These are phyloP conservation scores for Tylopilus intermedius DNA, from an alignment of 768 basidiomycete genomes.

Conservation along the genomic window DNA sequence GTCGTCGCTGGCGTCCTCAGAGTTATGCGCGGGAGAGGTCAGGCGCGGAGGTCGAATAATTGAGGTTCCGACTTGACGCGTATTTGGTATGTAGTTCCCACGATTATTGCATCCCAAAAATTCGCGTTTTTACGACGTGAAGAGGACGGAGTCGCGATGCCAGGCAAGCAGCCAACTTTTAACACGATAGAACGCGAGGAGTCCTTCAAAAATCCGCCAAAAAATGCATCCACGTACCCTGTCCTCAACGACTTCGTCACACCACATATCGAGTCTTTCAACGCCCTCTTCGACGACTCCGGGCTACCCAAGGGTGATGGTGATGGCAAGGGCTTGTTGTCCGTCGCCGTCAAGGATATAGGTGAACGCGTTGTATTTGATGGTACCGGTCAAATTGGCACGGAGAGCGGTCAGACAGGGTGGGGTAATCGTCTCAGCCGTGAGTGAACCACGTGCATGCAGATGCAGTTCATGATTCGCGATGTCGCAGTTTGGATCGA, in stretches of 20 bases:
- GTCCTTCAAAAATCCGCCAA: conserved; percentile 70
- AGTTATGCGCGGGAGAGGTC: conserved; percentile 10
- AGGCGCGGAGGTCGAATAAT: conserved; percentile 20
- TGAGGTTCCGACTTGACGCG: conserved; percentile 10
- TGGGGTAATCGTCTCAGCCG: conserved; percentile 85
- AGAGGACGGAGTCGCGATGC: conserved; percentile 36
- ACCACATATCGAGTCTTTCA: conserved; percentile 95
- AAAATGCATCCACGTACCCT: conserved; percentile 61
- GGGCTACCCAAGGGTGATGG: conserved; percentile 70
- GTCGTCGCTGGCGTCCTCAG: conserved; percentile 23
- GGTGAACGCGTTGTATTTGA: conserved; percentile 93
- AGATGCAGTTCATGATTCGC: conserved; percentile 6
- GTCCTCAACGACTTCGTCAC: conserved; percentile 89
- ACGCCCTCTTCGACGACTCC: conserved; percentile 91
- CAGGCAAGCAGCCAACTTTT: conserved; percentile 59
- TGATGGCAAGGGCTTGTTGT: conserved; percentile 75
- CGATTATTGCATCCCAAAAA: conserved; percentile 18
- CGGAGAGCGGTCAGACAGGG: conserved; percentile 48
- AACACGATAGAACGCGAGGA: conserved; percentile 78
- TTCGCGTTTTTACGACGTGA: neutral
- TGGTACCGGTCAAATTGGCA: conserved; percentile 49
- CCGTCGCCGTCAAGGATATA: conserved; percentile 76
- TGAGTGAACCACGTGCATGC: conserved; percentile 39
- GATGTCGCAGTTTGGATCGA: conserved; percentile 78
- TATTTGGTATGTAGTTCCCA: conserved; percentile 23